phyloP scores from a whole-genome alignment of 345 rosid genomes.

The Linum tenue region DNA sequence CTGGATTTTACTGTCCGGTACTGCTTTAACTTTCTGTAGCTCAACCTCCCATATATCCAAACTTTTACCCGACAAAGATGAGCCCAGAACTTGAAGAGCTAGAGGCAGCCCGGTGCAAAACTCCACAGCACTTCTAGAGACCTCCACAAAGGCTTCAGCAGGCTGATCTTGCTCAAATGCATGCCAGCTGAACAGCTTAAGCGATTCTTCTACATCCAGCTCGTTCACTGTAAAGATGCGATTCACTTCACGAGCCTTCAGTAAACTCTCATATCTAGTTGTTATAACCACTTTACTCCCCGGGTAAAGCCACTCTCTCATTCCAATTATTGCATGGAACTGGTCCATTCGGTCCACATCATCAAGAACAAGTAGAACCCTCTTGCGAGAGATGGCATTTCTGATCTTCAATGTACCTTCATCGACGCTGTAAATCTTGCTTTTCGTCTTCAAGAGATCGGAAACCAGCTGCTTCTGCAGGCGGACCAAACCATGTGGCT shows the following conservation, averaged over 20 bases:
- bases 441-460: conserved; percentile 6
- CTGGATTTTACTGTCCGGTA: conserved; percentile 1
- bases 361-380: conserved; percentile 14
- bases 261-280: background rate
- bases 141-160: conserved; percentile 15
- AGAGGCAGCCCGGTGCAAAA: conserved; percentile 31
- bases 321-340: background rate
- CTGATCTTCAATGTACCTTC: conserved; percentile 9
- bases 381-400: background rate
- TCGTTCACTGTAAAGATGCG: background rate
- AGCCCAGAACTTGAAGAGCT: conserved; percentile 28
- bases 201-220: background rate
- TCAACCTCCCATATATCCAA: background rate
- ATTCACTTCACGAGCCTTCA: background rate
- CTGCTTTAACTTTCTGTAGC: background rate
- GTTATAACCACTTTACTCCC: conserved; percentile 11
- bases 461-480: conserved; percentile 23
- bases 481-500: conserved; percentile 9
- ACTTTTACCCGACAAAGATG: conserved; percentile 15
- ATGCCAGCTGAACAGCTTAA: conserved; percentile 10
- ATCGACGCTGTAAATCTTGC: background rate
- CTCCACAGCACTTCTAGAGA: conserved; percentile 13
- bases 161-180: conserved; percentile 8
- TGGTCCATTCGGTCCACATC: conserved; percentile 1
- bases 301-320: background rate